phyloP scores from a whole-genome alignment of 352 stramenopile species.

The Globisporangium canariense region DNA sequence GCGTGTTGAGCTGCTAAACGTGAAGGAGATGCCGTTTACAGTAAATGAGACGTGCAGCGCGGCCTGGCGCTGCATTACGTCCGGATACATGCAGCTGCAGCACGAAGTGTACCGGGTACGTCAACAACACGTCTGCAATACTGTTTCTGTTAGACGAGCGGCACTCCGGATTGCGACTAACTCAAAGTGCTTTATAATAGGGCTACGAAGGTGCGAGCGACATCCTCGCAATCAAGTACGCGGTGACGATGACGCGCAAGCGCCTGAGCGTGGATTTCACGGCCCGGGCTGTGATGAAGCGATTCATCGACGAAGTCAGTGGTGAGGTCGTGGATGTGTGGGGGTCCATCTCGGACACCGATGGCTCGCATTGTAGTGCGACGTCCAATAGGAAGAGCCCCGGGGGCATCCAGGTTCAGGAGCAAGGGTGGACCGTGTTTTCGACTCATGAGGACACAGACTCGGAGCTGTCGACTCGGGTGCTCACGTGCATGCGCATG shows the following conservation, averaged over 20 bases:
- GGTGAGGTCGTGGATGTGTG: slow-evolving; percentile 26
- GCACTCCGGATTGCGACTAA: too few species aligned
- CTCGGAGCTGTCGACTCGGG: slow-evolving; percentile 6
- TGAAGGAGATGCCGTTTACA: slow-evolving; percentile 20
- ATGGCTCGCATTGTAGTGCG: not conserved
- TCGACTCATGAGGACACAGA: not conserved
- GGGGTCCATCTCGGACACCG: slow-evolving; percentile 19
- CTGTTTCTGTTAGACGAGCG: too few species aligned
- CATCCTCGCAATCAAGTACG: slow-evolving; percentile 27
- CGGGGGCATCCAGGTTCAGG: slow-evolving; percentile 3
- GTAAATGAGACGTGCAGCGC: slow-evolving; percentile 17
- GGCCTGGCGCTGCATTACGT: slow-evolving; percentile 28
- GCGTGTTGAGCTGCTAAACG: slow-evolving; percentile 24
- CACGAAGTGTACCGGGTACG: slow-evolving; percentile 27
- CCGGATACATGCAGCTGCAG: slow-evolving; percentile 30
- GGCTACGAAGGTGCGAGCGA: slow-evolving; percentile 14
- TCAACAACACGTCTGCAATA: not conserved
- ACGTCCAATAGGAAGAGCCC: not conserved
- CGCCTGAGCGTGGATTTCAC: slow-evolving; percentile 24
- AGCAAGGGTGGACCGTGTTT: slow-evolving; percentile 10
- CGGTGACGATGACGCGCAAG: slow-evolving; percentile 22
- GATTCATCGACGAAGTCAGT: slow-evolving; percentile 19
- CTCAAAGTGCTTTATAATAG: not conserved
- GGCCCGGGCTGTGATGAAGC: slow-evolving; percentile 27
- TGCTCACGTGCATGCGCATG: slow-evolving; percentile 32